These are phyloP conservation scores for Acacia crassicarpa DNA, from an alignment of 306 rosid genomes.

Conservation along the genomic window DNA sequence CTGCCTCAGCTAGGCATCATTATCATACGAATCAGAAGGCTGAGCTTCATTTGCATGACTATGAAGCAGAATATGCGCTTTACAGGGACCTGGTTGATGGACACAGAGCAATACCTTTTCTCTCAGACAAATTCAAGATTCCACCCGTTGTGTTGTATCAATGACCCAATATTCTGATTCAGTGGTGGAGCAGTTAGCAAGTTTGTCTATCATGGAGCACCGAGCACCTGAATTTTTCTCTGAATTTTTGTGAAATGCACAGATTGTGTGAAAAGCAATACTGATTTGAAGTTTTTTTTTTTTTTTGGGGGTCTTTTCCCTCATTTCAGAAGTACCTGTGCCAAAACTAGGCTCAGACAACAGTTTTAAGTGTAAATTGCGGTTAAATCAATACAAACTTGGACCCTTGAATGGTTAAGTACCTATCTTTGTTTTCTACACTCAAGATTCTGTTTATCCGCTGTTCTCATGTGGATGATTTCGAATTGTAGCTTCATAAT, in stretches of 20 bases:
- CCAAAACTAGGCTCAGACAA: constrained; percentile 53
- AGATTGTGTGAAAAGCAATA: constrained; percentile 29
- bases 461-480: not conserved
- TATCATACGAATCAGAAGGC: constrained; percentile 91
- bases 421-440: constrained; percentile 7
- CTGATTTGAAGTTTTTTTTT: constrained; percentile 33
- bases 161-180: constrained; percentile 33
- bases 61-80: constrained; percentile 87
- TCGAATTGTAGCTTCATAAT: constrained; percentile 10
- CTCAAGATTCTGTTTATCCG: not conserved
- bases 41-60: constrained; percentile 89
- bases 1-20: constrained; percentile 77
- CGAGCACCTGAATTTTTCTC: constrained; percentile 30
- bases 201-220: constrained; percentile 7
- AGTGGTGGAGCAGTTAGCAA: constrained; percentile 26
- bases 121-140: constrained; percentile 62
- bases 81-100: constrained; percentile 70
- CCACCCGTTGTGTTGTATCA: constrained; percentile 82
- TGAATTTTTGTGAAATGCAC: constrained; percentile 35
- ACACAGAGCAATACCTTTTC: constrained; percentile 64
- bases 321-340: constrained; percentile 33
- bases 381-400: constrained; percentile 39
- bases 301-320: constrained; percentile 25
- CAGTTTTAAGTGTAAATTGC: constrained; percentile 45
- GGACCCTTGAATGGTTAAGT: constrained; percentile 13